Conservation (phyloP, 139 green algal genomes). For the Chloropicon primus region DNA sequence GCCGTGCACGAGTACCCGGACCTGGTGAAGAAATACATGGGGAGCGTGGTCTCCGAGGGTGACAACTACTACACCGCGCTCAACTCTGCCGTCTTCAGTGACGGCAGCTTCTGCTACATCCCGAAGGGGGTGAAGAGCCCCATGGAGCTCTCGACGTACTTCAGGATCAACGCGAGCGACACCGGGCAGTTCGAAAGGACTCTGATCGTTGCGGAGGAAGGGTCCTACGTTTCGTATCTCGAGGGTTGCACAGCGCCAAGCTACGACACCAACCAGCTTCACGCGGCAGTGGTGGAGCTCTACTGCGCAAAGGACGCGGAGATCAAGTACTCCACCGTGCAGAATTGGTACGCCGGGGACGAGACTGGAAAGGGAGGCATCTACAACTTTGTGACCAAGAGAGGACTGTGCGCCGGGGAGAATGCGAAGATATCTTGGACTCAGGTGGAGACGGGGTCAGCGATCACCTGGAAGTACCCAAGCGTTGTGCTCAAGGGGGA, state of each 20-base stretch:
- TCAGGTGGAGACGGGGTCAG: slow-evolving; percentile 93
- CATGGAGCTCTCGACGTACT: slow-evolving; percentile 99
- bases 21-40: slow-evolving; percentile 68
- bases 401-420: slow-evolving; percentile 79
- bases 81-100: slow-evolving; percentile 93
- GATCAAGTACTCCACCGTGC: slow-evolving; percentile 99
- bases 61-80: slow-evolving; percentile 99
- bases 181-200: slow-evolving; percentile 98
- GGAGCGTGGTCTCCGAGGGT: slow-evolving; percentile 60
- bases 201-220: slow-evolving; percentile 93
- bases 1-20: slow-evolving; percentile 92
- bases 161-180: slow-evolving; percentile 94
- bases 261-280: slow-evolving; percentile 94
- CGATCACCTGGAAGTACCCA: slow-evolving; percentile 99
- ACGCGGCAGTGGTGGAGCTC: slow-evolving; percentile 96
- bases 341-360: slow-evolving; percentile 98
- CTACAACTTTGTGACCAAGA: slow-evolving; percentile 99
- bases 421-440: slow-evolving; percentile 98
- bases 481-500: slow-evolving; percentile 83
- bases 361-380: slow-evolving; percentile 81
- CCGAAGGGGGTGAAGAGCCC: slow-evolving; percentile 87
- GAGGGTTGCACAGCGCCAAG: slow-evolving; percentile 92
- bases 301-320: slow-evolving; percentile 61
- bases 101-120: slow-evolving; percentile 97
- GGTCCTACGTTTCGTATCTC: slow-evolving; percentile 85